These are phyloP conservation scores for Takashimella tepidaria DNA, from an alignment of 1,284 basidiomycete species.

Conservation along the genomic window DNA sequence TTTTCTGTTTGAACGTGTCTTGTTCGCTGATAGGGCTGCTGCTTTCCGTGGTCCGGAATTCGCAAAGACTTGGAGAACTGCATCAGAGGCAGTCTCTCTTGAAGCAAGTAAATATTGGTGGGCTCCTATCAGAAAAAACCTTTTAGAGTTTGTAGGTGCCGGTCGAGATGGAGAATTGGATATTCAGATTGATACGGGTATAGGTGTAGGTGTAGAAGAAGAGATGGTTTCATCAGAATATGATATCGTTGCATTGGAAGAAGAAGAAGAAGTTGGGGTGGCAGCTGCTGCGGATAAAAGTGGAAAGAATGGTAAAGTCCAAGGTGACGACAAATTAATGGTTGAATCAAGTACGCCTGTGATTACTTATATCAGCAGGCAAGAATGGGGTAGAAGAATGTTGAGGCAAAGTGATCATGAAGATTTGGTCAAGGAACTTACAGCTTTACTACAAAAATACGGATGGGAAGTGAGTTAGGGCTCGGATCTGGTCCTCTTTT, in stretches of 20 bases:
- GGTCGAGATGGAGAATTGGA: slow-evolving; percentile 41
- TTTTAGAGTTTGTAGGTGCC: slow-evolving; percentile 64
- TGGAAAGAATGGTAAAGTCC: not conserved
- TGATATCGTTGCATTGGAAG: slow-evolving; percentile 28
- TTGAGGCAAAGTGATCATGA: slow-evolving; percentile 46
- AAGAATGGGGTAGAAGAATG: slow-evolving; percentile 73
- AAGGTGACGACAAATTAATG: not conserved
- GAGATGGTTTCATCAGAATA: slow-evolving; percentile 14
- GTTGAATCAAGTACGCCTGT: slow-evolving; percentile 51
- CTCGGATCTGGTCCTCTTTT: too few species aligned
- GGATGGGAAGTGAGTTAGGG: slow-evolving; percentile 60
- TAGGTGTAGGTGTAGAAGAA: slow-evolving; percentile 18
- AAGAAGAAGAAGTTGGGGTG: slow-evolving; percentile 1
- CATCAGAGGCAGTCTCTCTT: slow-evolving; percentile 65
- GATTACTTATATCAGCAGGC: slow-evolving; percentile 80
- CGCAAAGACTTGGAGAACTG: slow-evolving; percentile 64
- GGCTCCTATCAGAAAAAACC: slow-evolving; percentile 65
- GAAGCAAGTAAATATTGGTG: slow-evolving; percentile 74
- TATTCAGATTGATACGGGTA: slow-evolving; percentile 16
- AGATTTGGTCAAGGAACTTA: slow-evolving; percentile 47
- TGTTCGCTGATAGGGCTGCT: slow-evolving; percentile 75
- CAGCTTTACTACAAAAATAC: slow-evolving; percentile 61
- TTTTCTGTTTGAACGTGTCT: slow-evolving; percentile 73
- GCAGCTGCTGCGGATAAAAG: not conserved
- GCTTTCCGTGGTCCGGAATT: slow-evolving; percentile 67